Percentiles rank a stretch among this genome's conserved stretches.
Evolutionary conservation across 441 rosid species (phyloP).

Genomic region (Pelargonium australe): DNA sequence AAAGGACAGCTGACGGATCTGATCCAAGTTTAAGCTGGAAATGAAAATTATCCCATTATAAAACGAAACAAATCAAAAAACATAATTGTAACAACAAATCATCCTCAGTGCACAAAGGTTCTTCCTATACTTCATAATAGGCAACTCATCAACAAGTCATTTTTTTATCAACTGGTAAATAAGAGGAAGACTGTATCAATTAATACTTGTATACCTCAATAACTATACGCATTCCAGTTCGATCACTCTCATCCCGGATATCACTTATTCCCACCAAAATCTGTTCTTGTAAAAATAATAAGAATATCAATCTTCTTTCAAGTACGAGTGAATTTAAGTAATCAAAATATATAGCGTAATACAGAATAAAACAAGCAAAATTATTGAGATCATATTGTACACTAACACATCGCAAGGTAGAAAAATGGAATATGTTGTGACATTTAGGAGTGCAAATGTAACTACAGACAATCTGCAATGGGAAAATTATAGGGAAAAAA

Average conservation of each 20-base stretch:
- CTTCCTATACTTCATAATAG: not conserved
- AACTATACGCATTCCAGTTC: conserved; percentile 89
- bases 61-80: not conserved
- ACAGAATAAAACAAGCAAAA: no score
- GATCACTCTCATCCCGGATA: conserved; percentile 97
- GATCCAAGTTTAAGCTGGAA: conserved; percentile 77
- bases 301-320: not conserved
- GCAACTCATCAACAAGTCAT: not conserved
- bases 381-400: no score
- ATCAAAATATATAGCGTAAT: no score
- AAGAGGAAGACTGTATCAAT: conserved; percentile 6
- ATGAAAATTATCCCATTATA: not conserved
- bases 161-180: conserved; percentile 9
- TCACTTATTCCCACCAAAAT: conserved; percentile 86
- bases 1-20: conserved; percentile 68
- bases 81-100: not conserved
- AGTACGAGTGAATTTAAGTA: no score
- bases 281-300: conserved; percentile 30
- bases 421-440: no score
- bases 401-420: no score
- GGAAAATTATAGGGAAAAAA: no score
- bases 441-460: no score
- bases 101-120: not conserved
- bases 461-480: no score
- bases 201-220: conserved; percentile 56